Percentiles rank a stretch among this genome's conserved stretches.
Conservation (phyloP, 2,329 filamentous ascomycete genomes). For the Penicillium sp. region DNA sequence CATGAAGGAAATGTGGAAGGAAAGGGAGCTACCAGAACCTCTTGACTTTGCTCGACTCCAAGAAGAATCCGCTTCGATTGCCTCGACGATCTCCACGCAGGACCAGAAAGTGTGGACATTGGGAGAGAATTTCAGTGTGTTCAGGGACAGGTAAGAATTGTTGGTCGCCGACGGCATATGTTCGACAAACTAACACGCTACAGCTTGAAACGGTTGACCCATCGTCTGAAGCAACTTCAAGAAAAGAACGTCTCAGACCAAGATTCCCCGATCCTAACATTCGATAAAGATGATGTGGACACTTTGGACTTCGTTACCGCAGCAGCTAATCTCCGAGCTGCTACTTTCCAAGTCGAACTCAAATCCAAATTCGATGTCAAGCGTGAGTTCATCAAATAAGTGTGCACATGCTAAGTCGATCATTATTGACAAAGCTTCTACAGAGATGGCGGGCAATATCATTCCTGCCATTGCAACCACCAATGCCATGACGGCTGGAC, state of each 20-base stretch:
- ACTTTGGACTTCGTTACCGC: conserved; percentile 93
- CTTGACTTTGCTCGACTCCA: conserved; percentile 67
- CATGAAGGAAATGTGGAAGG: conserved; percentile 97
- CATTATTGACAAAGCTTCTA: conserved; percentile 14
- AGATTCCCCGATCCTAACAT: conserved; percentile 65
- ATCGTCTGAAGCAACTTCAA: conserved; percentile 67
- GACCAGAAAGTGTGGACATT: conserved; percentile 80
- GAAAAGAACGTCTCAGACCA: conserved; percentile 45
- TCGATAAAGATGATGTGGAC: conserved; percentile 96
- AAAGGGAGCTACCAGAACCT: conserved; percentile 69
- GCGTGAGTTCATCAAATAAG: conserved; percentile 45
- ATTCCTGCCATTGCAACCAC: conserved; percentile 98
- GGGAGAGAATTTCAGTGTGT: conserved; percentile 80
- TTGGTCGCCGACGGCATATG: neutral
- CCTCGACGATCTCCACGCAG: conserved; percentile 57
- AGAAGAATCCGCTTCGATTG: conserved; percentile 53
- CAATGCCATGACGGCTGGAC: conserved; percentile 89
- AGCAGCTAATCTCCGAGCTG: conserved; percentile 83
- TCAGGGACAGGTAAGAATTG: conserved; percentile 66
- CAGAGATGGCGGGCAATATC: conserved; percentile 97
- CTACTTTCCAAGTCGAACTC: conserved; percentile 81
- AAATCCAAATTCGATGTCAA: conserved; percentile 97
- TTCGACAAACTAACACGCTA: conserved; percentile 12
- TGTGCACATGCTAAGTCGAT: neutral
- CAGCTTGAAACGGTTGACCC: conserved; percentile 71